These are phyloP conservation scores for Arthroderma sp. DNA, from an alignment of 2,329 filamentous ascomycete genomes.

Conservation along the genomic window DNA sequence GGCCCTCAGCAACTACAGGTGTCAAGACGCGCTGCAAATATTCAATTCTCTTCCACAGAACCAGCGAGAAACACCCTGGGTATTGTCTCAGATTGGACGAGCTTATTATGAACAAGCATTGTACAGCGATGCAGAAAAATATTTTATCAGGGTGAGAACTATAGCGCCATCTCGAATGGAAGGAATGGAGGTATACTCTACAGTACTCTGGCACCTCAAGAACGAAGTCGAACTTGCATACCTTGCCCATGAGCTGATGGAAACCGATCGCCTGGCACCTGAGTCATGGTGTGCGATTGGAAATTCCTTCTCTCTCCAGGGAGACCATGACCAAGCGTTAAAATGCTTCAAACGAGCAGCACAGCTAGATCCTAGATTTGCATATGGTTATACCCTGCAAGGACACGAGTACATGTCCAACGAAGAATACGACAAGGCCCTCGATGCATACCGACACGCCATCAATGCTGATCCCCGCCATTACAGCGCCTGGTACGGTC, in stretches of 20 bases:
- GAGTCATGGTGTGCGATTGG: constrained; percentile 94
- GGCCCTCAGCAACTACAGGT: constrained; percentile 65
- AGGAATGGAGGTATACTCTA: constrained; percentile 98
- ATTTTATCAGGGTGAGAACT: constrained; percentile 66
- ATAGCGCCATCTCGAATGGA: constrained; percentile 72
- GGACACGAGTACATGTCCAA: constrained; percentile 93
- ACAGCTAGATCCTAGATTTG: constrained; percentile 77
- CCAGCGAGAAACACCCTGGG: constrained; percentile 87
- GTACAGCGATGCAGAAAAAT: constrained; percentile 76
- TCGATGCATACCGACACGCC: constrained; percentile 73
- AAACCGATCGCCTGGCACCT: constrained; percentile 75
- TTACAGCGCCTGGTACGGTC: constrained; percentile 97
- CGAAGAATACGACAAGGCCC: constrained; percentile 92
- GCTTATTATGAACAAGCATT: constrained; percentile 83
- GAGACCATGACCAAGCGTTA: constrained; percentile 88
- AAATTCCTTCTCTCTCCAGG: constrained; percentile 84
- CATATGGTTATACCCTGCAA: constrained; percentile 90
- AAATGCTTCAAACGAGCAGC: constrained; percentile 91
- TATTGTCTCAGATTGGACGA: constrained; percentile 78
- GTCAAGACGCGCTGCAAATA: constrained; percentile 60
- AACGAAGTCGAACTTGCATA: constrained; percentile 84
- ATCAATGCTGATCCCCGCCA: constrained; percentile 78
- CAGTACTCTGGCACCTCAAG: constrained; percentile 96
- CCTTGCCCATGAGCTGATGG: constrained; percentile 78
- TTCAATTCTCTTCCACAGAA: constrained; percentile 58